phyloP scores from a whole-genome alignment of 495 filamentous ascomycete species.

The Lentithecium fluviatile region DNA sequence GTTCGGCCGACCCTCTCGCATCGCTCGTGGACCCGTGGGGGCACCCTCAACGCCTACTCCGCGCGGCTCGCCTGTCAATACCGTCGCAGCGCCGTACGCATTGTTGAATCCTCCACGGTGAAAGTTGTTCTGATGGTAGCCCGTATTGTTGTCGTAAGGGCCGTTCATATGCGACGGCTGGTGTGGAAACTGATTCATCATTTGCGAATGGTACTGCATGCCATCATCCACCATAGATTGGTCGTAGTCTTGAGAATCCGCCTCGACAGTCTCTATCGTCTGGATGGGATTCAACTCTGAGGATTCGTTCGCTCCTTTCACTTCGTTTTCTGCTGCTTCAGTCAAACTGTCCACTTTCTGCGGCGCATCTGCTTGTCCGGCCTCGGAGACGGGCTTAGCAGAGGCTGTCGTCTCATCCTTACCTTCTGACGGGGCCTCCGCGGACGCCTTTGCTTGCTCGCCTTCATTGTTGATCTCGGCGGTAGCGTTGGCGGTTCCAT shows the following conservation, averaged over 20 bases:
- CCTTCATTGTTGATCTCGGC: slow-evolving; percentile 1
- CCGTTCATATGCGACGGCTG: slow-evolving; percentile 6
- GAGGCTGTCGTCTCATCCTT: slow-evolving; percentile 10
- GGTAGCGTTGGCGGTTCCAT: slow-evolving; percentile 1
- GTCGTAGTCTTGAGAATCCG: slow-evolving; percentile 14
- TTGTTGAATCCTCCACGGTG: slow-evolving; percentile 23
- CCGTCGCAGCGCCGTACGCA: slow-evolving; percentile 31
- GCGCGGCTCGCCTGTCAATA: slow-evolving; percentile 43
- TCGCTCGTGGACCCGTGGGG: slow-evolving; percentile 88
- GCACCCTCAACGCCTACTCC: slow-evolving; percentile 72
- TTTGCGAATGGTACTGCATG: slow-evolving; percentile 9
- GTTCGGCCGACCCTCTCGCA: slow-evolving; percentile 82
- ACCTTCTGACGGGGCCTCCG: slow-evolving; percentile 12
- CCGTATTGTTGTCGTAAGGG: slow-evolving; percentile 8
- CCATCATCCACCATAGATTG: slow-evolving; percentile 12
- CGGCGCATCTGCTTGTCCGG: background rate
- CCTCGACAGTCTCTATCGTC: slow-evolving; percentile 39
- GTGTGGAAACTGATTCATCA: slow-evolving; percentile 26
- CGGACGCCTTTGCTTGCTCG: slow-evolving; percentile 5
- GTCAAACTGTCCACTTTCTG: background rate
- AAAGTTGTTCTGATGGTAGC: slow-evolving; percentile 18
- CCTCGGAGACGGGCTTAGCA: background rate
- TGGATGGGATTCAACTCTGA: slow-evolving; percentile 20
- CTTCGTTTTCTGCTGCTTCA: slow-evolving; percentile 10
- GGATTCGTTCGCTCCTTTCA: background rate